Evolutionary conservation across 2,329 filamentous ascomycete genomes (phyloP).

Genomic region (Cordyceps fumosorosea): DNA sequence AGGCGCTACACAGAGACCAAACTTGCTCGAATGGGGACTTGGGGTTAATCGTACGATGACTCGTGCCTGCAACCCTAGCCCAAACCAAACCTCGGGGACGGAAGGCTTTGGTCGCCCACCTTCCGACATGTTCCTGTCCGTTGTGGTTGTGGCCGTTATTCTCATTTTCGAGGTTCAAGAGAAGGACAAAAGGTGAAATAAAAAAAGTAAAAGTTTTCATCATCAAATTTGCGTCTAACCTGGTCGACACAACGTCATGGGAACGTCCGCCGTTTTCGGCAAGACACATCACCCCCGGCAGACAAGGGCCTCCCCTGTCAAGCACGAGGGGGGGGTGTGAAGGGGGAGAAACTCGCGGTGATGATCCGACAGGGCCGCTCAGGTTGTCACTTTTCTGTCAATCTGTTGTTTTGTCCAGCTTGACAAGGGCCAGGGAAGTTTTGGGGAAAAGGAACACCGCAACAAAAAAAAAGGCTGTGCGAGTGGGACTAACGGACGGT

Average conservation of each 20-base stretch:
- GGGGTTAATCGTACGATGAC: conserved; percentile 1
- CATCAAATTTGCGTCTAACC: not conserved
- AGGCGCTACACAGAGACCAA: not conserved
- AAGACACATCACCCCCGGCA: not conserved
- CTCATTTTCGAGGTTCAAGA: not conserved
- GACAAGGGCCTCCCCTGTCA: not conserved
- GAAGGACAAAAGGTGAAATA: too few relatives aligned
- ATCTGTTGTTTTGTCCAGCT: not conserved
- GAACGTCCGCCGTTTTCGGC: not conserved
- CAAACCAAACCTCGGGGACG: not conserved
- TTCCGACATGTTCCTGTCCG: not conserved
- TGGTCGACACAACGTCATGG: not conserved
- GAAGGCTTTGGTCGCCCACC: not conserved
- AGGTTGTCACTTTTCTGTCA: not conserved
- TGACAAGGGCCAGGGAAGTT: not conserved
- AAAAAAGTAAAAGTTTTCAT: not conserved
- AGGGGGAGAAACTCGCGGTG: not conserved
- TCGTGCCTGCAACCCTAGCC: not conserved
- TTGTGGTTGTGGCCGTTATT: not conserved
- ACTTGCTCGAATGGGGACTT: not conserved
- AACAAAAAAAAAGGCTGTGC: not conserved
- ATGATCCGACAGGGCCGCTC: not conserved
- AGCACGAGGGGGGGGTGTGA: too few relatives aligned
- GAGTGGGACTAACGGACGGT: not conserved
- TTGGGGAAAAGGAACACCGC: not conserved